phyloP scores from a whole-genome alignment of 2,329 filamentous ascomycete species.

The Xylariaceae sp. region DNA sequence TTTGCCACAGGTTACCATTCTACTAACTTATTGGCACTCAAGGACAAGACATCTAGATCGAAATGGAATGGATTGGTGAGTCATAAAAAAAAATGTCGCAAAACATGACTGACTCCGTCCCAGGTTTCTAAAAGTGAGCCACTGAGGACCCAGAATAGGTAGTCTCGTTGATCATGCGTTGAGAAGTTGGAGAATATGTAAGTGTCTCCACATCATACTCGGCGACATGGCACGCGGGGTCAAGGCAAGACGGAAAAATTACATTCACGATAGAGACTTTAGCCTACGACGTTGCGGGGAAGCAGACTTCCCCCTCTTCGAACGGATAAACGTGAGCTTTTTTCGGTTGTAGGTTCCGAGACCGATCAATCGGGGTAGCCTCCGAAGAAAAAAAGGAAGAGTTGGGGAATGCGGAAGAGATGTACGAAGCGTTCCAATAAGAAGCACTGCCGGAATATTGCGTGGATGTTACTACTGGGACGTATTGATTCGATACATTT shows the following conservation, averaged over 20 bases:
- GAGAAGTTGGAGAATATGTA: not conserved
- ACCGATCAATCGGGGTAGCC: not conserved
- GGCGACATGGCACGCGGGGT: not conserved
- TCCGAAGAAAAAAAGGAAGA: not conserved
- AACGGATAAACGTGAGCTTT: not conserved
- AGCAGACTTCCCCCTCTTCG: not conserved
- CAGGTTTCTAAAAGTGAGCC: too few relatives aligned
- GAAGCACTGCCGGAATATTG: not conserved
- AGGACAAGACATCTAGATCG: too few relatives aligned
- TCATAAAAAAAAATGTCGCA: too few relatives aligned
- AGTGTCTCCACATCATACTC: not conserved
- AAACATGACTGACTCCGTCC: too few relatives aligned
- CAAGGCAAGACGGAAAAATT: not conserved
- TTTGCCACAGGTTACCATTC: too few relatives aligned
- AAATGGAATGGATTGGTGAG: too few relatives aligned
- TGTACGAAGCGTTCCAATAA: not conserved
- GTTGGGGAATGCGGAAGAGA: not conserved
- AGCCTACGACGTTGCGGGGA: not conserved
- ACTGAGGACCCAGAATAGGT: not conserved
- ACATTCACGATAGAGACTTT: not conserved
- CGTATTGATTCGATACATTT: not conserved
- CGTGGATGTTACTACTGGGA: not conserved
- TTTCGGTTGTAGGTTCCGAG: not conserved
- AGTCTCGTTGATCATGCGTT: not conserved
- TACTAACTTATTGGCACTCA: too few relatives aligned